Conservation (phyloP, 169 alveolate species). For the Haemoproteus tartakovskyi region DNA sequence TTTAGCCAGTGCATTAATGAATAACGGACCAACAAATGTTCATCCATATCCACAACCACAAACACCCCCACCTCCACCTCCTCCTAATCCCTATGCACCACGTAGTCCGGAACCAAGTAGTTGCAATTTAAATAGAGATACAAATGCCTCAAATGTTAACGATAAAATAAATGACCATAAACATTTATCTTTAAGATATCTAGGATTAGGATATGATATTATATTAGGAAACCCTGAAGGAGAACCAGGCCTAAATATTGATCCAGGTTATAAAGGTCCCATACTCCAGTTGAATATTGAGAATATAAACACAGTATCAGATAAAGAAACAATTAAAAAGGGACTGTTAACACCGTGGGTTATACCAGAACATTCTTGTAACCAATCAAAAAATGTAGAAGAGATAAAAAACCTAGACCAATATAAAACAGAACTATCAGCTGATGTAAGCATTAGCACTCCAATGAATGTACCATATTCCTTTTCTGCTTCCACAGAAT, state of each 20-base stretch:
- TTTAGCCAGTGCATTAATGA: too few relatives aligned
- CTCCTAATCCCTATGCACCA: too few relatives aligned
- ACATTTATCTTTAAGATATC: constrained; percentile 68
- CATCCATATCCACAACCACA: too few relatives aligned
- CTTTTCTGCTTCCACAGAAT: constrained; percentile 83
- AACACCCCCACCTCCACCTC: too few relatives aligned
- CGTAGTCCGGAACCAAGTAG: not conserved
- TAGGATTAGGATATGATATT: constrained; percentile 83
- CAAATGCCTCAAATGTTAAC: not conserved
- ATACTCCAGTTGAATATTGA: constrained; percentile 68
- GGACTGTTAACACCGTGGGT: constrained; percentile 35
- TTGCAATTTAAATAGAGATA: not conserved
- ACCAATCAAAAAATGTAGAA: constrained; percentile 64
- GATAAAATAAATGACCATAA: not conserved
- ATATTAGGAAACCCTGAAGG: constrained; percentile 85
- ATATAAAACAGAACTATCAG: constrained; percentile 74
- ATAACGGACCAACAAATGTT: too few relatives aligned
- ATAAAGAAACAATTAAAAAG: not conserved
- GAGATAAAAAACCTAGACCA: constrained; percentile 67
- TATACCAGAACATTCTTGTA: constrained; percentile 64
- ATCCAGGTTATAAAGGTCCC: constrained; percentile 84
- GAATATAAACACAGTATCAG: not conserved
- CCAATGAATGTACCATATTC: constrained; percentile 71
- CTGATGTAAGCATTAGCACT: constrained; percentile 79
- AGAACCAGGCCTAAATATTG: constrained; percentile 80